phyloP scores from a whole-genome alignment of 2,329 filamentous ascomycete genomes.

The Diatrype stigma region DNA sequence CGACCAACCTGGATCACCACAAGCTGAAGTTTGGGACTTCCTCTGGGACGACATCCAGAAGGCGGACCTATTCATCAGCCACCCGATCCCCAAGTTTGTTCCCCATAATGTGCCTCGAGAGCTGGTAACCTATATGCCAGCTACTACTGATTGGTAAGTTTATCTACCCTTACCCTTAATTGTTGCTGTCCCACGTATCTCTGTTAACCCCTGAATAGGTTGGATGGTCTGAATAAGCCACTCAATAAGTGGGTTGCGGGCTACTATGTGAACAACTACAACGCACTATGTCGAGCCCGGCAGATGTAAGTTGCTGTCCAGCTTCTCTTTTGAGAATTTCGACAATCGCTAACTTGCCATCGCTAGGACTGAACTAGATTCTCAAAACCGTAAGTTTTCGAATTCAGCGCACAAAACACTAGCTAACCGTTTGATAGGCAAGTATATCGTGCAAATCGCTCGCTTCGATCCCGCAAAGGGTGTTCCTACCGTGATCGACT shows the following conservation, averaged over 20 bases:
- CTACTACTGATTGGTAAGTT: constrained; percentile 71
- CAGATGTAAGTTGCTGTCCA: constrained; percentile 43
- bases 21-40: constrained; percentile 71
- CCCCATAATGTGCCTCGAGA: constrained; percentile 61
- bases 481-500: constrained; percentile 70
- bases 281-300: constrained; percentile 54
- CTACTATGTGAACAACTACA: constrained; percentile 74
- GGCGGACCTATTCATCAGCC: constrained; percentile 76
- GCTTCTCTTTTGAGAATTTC: constrained; percentile 14
- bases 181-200: neutral
- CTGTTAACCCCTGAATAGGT: constrained; percentile 36
- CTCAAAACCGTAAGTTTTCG: constrained; percentile 42
- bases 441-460: constrained; percentile 76
- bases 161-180: neutral
- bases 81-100: constrained; percentile 73
- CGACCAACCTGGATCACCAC: constrained; percentile 57
- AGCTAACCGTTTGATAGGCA: constrained; percentile 34
- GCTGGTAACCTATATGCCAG: constrained; percentile 71
- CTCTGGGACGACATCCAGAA: constrained; percentile 68
- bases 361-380: constrained; percentile 48
- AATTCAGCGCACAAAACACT: neutral
- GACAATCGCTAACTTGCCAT: neutral
- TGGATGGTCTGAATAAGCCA: constrained; percentile 76
- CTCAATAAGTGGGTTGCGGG: constrained; percentile 66
- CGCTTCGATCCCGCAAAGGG: constrained; percentile 83